These are phyloP conservation scores for Phaseolus lunatus DNA, from an alignment of 306 rosid genomes.

Conservation along the genomic window DNA sequence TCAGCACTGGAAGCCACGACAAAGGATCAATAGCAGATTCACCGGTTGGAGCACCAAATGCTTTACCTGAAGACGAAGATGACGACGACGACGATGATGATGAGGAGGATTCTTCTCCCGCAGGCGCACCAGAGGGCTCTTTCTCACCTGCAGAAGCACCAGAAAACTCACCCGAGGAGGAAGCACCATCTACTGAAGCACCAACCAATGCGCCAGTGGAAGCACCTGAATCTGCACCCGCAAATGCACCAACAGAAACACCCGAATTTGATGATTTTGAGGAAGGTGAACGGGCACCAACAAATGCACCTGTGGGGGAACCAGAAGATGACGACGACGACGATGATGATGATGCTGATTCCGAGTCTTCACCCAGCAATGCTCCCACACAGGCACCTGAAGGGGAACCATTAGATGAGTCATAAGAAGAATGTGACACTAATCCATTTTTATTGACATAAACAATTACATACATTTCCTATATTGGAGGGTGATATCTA, in stretches of 20 bases:
- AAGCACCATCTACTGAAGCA: too few relatives aligned
- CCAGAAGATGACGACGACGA: background rate
- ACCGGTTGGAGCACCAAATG: slow-evolving; percentile 33
- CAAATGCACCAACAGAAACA: background rate
- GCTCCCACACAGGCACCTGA: slow-evolving; percentile 11
- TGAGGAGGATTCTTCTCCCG: background rate
- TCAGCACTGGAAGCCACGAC: background rate
- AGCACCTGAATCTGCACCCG: background rate
- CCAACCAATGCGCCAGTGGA: background rate
- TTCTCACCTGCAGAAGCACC: background rate
- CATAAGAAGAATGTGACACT: background rate
- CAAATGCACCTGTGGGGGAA: background rate
- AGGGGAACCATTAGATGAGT: background rate
- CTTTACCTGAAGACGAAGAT: background rate
- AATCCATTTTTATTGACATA: background rate
- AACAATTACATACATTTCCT: background rate
- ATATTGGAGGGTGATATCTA: background rate
- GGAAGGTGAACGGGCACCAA: background rate
- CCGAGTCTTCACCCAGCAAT: background rate
- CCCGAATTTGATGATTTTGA: too few relatives aligned
- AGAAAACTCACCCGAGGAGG: background rate
- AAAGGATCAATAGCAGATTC: background rate
- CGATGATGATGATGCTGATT: background rate
- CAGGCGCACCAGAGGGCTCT: background rate
- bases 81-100: background rate